Evolutionary conservation across 495 filamentous ascomycete species (phyloP).

Genomic region (Cercophora samala): DNA sequence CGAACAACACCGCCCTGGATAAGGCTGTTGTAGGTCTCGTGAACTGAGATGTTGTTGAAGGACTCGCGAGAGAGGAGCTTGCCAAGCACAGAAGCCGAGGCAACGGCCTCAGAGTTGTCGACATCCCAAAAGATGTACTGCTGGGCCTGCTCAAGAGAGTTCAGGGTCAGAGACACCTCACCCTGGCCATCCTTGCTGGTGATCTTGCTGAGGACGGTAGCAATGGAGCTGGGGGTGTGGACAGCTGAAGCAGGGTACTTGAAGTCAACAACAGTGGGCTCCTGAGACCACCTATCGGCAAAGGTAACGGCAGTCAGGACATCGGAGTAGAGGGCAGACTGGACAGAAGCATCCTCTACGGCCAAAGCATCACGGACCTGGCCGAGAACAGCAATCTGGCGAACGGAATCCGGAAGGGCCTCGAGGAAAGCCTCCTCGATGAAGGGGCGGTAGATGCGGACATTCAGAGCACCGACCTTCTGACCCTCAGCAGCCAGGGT

Average conservation of each 20-base stretch:
- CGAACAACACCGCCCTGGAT: slow-evolving; percentile 80
- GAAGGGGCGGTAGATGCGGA: slow-evolving; percentile 91
- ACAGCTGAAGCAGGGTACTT: slow-evolving; percentile 81
- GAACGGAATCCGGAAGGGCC: slow-evolving; percentile 68
- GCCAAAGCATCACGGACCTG: slow-evolving; percentile 52
- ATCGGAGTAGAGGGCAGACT: slow-evolving; percentile 84
- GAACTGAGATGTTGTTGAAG: slow-evolving; percentile 70
- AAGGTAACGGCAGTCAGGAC: slow-evolving; percentile 82
- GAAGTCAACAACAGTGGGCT: slow-evolving; percentile 67
- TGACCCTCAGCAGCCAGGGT: slow-evolving; percentile 66
- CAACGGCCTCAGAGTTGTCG: slow-evolving; percentile 65
- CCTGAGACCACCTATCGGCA: slow-evolving; percentile 57
- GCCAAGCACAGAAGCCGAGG: slow-evolving; percentile 63
- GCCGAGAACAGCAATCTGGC: slow-evolving; percentile 66
- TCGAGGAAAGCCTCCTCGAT: slow-evolving; percentile 88
- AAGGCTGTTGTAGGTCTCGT: slow-evolving; percentile 76
- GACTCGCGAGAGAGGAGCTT: slow-evolving; percentile 72
- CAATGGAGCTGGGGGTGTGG: slow-evolving; percentile 73
- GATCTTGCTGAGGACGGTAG: slow-evolving; percentile 55
- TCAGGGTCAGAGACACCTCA: slow-evolving; percentile 47
- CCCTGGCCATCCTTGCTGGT: slow-evolving; percentile 57
- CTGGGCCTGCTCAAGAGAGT: slow-evolving; percentile 49
- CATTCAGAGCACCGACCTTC: slow-evolving; percentile 81
- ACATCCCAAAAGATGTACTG: slow-evolving; percentile 95
- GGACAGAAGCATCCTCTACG: slow-evolving; percentile 65